These are phyloP conservation scores for Xerocomellus intermedius DNA, from an alignment of 768 basidiomycete species.

Conservation along the genomic window DNA sequence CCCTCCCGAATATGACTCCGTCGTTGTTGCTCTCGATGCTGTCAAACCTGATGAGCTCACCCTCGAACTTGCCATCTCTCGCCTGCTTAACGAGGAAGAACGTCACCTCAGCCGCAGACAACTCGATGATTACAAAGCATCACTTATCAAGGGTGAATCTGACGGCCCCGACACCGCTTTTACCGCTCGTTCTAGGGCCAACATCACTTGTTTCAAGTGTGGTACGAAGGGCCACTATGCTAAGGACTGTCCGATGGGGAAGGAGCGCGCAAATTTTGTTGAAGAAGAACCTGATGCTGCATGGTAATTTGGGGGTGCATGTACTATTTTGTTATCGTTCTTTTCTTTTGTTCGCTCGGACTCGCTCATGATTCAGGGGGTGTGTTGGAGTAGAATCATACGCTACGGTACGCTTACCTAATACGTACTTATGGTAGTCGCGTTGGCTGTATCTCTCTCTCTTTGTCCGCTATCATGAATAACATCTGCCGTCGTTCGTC, in stretches of 20 bases:
- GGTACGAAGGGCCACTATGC: constrained; percentile 18
- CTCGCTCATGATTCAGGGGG: neutral
- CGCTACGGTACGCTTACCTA: too few relatives aligned
- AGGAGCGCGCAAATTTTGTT: neutral
- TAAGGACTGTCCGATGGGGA: neutral
- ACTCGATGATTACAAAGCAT: neutral
- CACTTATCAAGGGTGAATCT: neutral
- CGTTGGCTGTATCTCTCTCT: too few relatives aligned
- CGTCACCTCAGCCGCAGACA: neutral
- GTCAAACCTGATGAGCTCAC: neutral
- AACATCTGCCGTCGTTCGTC: too few relatives aligned
- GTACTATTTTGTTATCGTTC: neutral
- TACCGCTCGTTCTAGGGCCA: neutral
- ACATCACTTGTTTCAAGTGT: neutral
- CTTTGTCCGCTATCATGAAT: too few relatives aligned
- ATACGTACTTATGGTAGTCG: too few relatives aligned
- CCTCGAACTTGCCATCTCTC: neutral
- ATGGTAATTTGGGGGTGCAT: neutral
- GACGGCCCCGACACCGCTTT: neutral
- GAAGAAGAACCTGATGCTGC: neutral
- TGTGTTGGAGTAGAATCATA: neutral
- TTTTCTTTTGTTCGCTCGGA: neutral
- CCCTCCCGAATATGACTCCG: neutral
- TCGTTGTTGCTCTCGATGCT: neutral
- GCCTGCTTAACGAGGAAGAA: neutral